Evolutionary conservation across 2,329 filamentous ascomycete genomes (phyloP).

Genomic region (Hymenoscyphus fructigenus): DNA sequence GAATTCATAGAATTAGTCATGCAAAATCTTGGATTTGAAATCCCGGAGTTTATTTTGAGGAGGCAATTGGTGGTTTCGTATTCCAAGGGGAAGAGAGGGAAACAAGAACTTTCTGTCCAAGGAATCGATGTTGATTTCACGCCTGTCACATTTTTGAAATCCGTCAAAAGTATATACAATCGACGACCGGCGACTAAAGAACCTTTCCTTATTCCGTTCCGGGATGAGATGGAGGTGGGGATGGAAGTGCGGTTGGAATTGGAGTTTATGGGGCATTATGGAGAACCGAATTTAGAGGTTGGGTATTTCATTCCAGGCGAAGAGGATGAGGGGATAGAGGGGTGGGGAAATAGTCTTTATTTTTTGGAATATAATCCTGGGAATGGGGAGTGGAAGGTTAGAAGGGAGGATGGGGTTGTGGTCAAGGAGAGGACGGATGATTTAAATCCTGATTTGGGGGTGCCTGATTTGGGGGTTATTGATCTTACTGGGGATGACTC

Average conservation of each 20-base stretch:
- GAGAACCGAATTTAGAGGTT: conserved; percentile 43
- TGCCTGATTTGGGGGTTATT: too few species aligned
- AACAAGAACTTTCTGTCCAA: conserved; percentile 31
- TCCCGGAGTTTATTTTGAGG: conserved; percentile 42
- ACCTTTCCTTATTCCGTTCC: conserved; percentile 41
- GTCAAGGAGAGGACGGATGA: too few species aligned
- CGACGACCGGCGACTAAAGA: conserved; percentile 39
- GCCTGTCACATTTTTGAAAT: conserved; percentile 42
- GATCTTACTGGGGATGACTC: too few species aligned
- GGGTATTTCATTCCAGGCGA: conserved; percentile 21
- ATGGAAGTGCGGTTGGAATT: conserved; percentile 40
- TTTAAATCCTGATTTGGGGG: too few species aligned
- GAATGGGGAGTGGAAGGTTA: conserved; percentile 21
- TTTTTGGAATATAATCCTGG: conserved; percentile 28
- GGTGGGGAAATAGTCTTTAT: conserved; percentile 15
- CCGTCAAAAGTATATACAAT: conserved; percentile 42
- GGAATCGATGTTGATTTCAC: conserved; percentile 45
- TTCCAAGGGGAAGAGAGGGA: conserved; percentile 23
- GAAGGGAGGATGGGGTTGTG: too few species aligned
- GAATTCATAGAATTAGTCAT: conserved; percentile 43
- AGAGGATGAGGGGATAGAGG: conserved; percentile 7
- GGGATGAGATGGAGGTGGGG: conserved; percentile 30
- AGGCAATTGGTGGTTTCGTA: conserved; percentile 36
- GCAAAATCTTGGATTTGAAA: conserved; percentile 39
- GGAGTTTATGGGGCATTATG: conserved; percentile 50